Conservation (phyloP, 2,329 filamentous ascomycete species). For the Monilinia aucupariae region DNA sequence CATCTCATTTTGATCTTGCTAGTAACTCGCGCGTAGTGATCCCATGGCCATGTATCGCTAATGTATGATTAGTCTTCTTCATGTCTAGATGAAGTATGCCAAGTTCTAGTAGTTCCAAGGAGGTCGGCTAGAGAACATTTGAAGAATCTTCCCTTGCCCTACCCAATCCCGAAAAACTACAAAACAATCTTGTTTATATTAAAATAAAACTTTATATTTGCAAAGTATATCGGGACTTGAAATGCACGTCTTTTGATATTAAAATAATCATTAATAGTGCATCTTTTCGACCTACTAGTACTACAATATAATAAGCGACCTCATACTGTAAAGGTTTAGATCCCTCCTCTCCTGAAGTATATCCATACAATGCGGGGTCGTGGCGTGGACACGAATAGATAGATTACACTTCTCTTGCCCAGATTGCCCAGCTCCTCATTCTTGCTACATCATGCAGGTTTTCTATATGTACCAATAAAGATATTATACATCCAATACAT, state of each 20-base stretch:
- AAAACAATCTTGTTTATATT: too few relatives aligned
- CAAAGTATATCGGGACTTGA: too few relatives aligned
- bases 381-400: neutral
- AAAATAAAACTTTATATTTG: too few relatives aligned
- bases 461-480: neutral
- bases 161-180: neutral
- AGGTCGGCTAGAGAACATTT: neutral
- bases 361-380: neutral
- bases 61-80: neutral
- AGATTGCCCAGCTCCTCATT: neutral
- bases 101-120: neutral
- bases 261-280: too few relatives aligned
- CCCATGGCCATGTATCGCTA: constrained; percentile 5
- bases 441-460: neutral
- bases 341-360: neutral
- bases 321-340: too few relatives aligned
- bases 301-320: too few relatives aligned
- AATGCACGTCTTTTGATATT: too few relatives aligned
- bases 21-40: constrained; percentile 6
- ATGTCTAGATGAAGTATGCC: neutral
- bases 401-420: neutral
- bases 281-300: too few relatives aligned
- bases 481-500: neutral
- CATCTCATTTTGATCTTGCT: constrained; percentile 3
- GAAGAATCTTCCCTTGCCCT: too few relatives aligned